A percentile compares a stretch with the other conserved stretches of the same genome.
Conservation (phyloP, 768 basidiomycete genomes). For the Boletus subparvulus region DNA sequence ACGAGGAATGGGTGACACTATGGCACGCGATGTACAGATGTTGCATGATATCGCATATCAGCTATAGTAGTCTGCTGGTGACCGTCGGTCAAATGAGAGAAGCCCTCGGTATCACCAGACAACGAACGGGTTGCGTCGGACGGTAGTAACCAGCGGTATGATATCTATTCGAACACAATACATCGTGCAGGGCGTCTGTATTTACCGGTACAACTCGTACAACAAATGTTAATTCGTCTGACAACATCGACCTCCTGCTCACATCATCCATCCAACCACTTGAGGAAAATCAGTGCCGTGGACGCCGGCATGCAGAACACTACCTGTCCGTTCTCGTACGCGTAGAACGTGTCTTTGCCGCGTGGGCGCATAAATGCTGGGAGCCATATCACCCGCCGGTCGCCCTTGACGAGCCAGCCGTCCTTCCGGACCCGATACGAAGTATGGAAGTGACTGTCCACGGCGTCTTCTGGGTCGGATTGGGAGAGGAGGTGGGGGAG, state of each 20-base stretch:
- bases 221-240: neutral
- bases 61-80: too few relatives aligned
- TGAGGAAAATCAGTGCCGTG: neutral
- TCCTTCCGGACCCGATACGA: slow-evolving; percentile 18
- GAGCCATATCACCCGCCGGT: slow-evolving; percentile 18
- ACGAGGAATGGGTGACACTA: too few relatives aligned
- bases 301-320: neutral
- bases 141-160: too few relatives aligned
- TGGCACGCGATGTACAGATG: too few relatives aligned
- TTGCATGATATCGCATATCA: too few relatives aligned
- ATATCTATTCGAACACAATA: too few relatives aligned
- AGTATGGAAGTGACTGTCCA: slow-evolving; percentile 6
- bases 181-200: neutral
- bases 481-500: slow-evolving; percentile 8
- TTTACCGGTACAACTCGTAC: neutral
- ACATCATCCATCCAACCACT: neutral
- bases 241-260: neutral
- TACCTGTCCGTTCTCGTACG: slow-evolving; percentile 9
- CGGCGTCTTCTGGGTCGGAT: slow-evolving; percentile 7
- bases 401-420: slow-evolving; percentile 20
- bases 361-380: neutral
- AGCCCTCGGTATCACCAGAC: too few relatives aligned
- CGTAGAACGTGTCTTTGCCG: slow-evolving; percentile 5
- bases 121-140: too few relatives aligned
- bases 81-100: too few relatives aligned